phyloP scores from a whole-genome alignment of 352 stramenopile genomes.

The Salisapilia sapeloensis region DNA sequence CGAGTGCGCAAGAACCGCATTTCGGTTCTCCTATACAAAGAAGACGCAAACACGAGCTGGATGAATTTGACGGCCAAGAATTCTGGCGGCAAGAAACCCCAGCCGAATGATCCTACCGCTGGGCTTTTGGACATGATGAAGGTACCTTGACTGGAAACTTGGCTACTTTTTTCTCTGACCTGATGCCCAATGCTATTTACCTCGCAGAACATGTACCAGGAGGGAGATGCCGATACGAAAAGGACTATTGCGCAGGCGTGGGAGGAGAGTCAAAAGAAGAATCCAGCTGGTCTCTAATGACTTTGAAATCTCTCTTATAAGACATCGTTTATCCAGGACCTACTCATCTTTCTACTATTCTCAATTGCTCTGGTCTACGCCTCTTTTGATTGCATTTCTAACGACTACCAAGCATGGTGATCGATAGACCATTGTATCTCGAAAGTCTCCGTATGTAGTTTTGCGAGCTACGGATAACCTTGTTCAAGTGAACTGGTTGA shows the following conservation, averaged over 20 bases:
- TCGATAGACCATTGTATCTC: too few species aligned
- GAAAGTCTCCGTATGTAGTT: too few species aligned
- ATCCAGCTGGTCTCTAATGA: constrained; percentile 4
- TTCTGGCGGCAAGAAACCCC: constrained; percentile 17
- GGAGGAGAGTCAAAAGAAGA: constrained; percentile 68
- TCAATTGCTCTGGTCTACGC: too few species aligned
- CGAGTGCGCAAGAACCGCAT: constrained; percentile 78
- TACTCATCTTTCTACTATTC: too few species aligned
- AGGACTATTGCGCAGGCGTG: constrained; percentile 81
- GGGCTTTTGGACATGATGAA: constrained; percentile 88
- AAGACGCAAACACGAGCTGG: constrained; percentile 61
- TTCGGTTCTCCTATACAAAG: constrained; percentile 59
- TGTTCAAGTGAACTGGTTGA: too few species aligned
- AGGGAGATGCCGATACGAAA: constrained; percentile 82
- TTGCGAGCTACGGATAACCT: too few species aligned
- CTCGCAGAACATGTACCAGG: constrained; percentile 76
- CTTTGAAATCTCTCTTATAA: neutral
- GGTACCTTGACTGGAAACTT: constrained; percentile 9
- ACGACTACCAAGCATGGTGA: too few species aligned
- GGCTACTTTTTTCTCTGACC: neutral
- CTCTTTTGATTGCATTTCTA: too few species aligned
- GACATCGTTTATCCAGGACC: neutral
- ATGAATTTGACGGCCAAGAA: constrained; percentile 78
- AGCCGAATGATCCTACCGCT: constrained; percentile 39
- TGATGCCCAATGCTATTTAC: too few species aligned